These are phyloP conservation scores for Geranomyces michiganensis DNA, from an alignment of 192 early-diverging fungal species.

Conservation along the genomic window DNA sequence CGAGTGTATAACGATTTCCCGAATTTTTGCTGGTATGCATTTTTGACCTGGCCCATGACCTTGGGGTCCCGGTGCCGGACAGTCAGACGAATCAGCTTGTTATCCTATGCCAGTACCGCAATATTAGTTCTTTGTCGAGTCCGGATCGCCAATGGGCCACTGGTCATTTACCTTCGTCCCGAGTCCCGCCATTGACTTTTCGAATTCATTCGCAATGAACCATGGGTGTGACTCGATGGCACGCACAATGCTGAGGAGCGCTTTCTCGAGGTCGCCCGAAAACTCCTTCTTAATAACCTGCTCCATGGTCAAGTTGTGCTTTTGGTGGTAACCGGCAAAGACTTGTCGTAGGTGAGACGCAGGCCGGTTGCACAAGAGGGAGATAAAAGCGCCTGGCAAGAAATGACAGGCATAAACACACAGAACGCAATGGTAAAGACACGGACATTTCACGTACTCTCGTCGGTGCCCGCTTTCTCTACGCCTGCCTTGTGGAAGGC, in stretches of 20 bases:
- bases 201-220: constrained; percentile 46
- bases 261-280: constrained; percentile 46
- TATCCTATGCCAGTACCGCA: too few species aligned
- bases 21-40: constrained; percentile 27
- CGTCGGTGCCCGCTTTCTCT: constrained; percentile 51
- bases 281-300: constrained; percentile 52
- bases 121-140: too few species aligned
- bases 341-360: constrained; percentile 41
- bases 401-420: too few species aligned
- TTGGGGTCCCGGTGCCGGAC: constrained; percentile 16
- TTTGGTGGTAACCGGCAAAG: constrained; percentile 44
- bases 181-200: constrained; percentile 54
- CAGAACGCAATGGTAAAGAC: too few species aligned
- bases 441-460: background rate
- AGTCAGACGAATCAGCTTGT: constrained; percentile 25
- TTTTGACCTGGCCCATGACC: constrained; percentile 20
- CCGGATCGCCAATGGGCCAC: too few species aligned
- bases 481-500: constrained; percentile 52
- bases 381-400: constrained; percentile 36
- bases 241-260: constrained; percentile 36
- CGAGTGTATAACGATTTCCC: constrained; percentile 28
- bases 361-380: constrained; percentile 33
- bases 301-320: constrained; percentile 42
- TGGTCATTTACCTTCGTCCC: constrained; percentile 44
- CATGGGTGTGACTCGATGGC: constrained; percentile 31